A percentile compares a stretch with the other conserved stretches of the same genome.
Conservation (phyloP, 495 filamentous ascomycete species). For the Bryoglossum gracile region DNA sequence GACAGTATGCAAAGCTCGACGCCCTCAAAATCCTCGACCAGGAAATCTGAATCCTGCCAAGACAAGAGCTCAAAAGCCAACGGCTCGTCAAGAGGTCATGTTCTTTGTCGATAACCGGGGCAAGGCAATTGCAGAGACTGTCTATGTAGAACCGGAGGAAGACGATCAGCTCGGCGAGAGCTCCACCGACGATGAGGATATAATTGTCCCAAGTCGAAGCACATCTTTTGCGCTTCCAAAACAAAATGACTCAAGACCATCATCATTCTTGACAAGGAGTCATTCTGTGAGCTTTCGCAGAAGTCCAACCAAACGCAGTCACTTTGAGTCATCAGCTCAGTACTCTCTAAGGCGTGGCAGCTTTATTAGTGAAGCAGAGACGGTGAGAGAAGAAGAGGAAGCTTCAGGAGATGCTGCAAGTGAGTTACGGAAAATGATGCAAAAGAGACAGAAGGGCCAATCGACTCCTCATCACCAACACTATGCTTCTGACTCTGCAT, state of each 20-base stretch:
- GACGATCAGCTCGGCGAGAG: conserved; percentile 29
- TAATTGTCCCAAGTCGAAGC: conserved; percentile 56
- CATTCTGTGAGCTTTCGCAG: conserved; percentile 5
- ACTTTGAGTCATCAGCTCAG: conserved; percentile 24
- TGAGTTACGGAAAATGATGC: conserved; percentile 67
- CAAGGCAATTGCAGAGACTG: conserved; percentile 63
- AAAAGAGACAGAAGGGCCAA: conserved; percentile 48
- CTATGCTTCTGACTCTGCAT: conserved; percentile 12
- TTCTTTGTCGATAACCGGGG: conserved; percentile 68
- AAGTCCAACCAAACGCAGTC: conserved; percentile 10
- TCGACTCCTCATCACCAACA: conserved; percentile 14
- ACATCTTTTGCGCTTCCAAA: conserved; percentile 51
- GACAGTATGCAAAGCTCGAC: conserved; percentile 16
- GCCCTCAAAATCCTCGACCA: conserved; percentile 27
- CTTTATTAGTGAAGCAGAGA: conserved; percentile 50
- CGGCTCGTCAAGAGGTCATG: conserved; percentile 50
- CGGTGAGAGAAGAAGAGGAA: conserved; percentile 41
- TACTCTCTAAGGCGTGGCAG: conserved; percentile 20
- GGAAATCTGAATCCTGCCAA: no score
- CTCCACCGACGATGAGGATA: conserved; percentile 59
- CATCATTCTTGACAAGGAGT: conserved; percentile 21
- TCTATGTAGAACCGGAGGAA: conserved; percentile 38
- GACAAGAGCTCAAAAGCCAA: conserved; percentile 28
- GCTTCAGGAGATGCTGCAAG: conserved; percentile 43
- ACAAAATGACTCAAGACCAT: conserved; percentile 17